Evolutionary conservation across 2,329 filamentous ascomycete species (phyloP), one percentile per base, ranked within the genome.

Genomic region (Cladosporium halotolerans): DNA sequence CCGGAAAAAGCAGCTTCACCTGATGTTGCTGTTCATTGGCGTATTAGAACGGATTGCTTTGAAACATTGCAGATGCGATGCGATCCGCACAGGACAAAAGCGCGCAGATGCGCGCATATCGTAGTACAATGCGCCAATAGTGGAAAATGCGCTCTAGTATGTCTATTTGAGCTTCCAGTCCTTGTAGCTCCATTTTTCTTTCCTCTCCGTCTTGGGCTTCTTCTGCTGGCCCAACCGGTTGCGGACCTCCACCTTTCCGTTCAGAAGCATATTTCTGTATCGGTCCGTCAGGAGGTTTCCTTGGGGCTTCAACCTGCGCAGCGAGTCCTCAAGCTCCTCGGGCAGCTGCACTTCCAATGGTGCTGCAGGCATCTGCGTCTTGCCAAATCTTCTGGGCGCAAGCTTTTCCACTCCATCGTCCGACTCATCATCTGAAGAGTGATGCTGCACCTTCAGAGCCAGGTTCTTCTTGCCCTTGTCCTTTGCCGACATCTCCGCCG

Each of bases 131-230:
- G 10, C 46, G 38, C 34, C 19, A 11, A 41, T 32, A 2, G 3
- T 1, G 7, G 23, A 4, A 7, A 7, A 28, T 28, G 23, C 23
- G 23, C 23, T 28, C 23, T 28, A 28, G 14, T 11, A 51, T 2
- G 28, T 47, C 50, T 61, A 66, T 56, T 60, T 62, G 51, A 88
- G 72, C 62, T 77, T 79, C 72, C 96, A 99, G 69, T 99, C 93
- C 79, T 99, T 99, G 76, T 96, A 88, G 42, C 85, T 83, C 93
- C 93, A 99, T 74, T 97, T 99, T 80, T 97, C 93, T 6, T 89
- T 96, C 48, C 84, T 72, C 70, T 88, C 89, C 62, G 77, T 84
- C 78, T 84, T 91, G 58, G 82, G 81, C 76, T 93, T 88, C 79
- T 88, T 95, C 64, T 80, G 80, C 73, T 93, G 92, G 6, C 85